Base-by-base conservation (phyloP, 2,329 filamentous ascomycete species). In the Macrophomina phaseolina region DNA sequence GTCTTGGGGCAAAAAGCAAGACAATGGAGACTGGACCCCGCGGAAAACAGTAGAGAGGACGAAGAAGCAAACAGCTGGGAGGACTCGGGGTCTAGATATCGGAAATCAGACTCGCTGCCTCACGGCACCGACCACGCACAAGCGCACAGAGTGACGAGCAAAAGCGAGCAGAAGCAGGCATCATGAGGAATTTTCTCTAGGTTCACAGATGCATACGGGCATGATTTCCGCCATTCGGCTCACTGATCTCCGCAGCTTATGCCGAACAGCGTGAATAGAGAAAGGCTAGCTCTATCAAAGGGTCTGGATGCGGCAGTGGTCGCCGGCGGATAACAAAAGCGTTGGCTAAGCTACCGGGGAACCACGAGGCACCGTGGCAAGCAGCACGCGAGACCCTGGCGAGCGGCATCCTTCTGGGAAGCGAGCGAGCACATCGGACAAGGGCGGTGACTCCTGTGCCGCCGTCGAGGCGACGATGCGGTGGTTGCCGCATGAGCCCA, bases 251-350 rank as follows among this genome's bases (percentile, higher is more conserved):
- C 55, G 55, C 40, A n/a, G 14, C n/a, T 60, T 38, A 55, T 62
- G 45, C 58, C 42, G 30, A 49, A 30, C 5, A 38, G 58, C 5
- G 32, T 36, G 42, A 38, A 48, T n/a, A 61, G 40, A 61, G 36
- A 32, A 32, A 30, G 55, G 46, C 34, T 62, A 63, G 60, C 60
- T 63, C 36, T 63, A 51, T 63, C 60, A 63, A 32, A 63, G 34
- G 36, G 23, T 38, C 61, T 48, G 34, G 11, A 46, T 51, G 5
- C 4, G 48, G 60, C 46, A 63, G 32, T 23, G 30, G n/a, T 42
- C n/a, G 14, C 48, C 46, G 61, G 34, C 40, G 12, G 30, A 52
- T 53, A 42, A 30, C 23, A 40, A 46, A 18, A 42, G 56, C 48
- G 58, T 49, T 34, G 58, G 58, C 45, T 18, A 48, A 62, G 58